Base-by-base conservation (phyloP, 2,329 filamentous ascomycete species). In the Nemania sp. region DNA sequence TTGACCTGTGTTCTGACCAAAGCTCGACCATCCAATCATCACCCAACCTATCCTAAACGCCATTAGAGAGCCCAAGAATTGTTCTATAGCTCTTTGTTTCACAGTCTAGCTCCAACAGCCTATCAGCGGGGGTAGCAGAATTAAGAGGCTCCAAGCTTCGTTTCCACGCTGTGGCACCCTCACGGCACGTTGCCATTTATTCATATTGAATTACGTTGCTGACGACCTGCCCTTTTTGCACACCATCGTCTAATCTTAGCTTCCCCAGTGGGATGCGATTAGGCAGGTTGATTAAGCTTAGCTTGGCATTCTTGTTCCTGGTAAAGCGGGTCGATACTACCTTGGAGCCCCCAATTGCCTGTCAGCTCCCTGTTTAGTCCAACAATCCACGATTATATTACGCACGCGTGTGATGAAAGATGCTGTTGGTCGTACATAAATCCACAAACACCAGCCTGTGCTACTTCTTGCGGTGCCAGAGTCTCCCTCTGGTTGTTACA, bases 311-410 rank as follows among this genome's bases (percentile, higher is more conserved):
- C 51, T 61, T 58, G 60, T 69, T 58, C 60, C 66, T 69, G 68
- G 41, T 69, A 65, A 67, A 69, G 67, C 62, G 69, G 64, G 55
- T 35, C 67, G 20, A 69, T 67, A 59, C 58, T 45, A 62, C 59
- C 18, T 51, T 66, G 41, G 13, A 59, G 15, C 58, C 45, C 29
- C 53, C 54, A 24, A 52, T 45, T 35, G 20, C 38, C n/a, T 54
- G 32, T 3, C 29, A 64, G 41, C 57, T 56, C 61, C 61, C 57
- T 56, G 24, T 32, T 62, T 56, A 22, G 57, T 47, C 35, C 24
- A 24, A 43, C 32, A 57, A n/a, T 22, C 56, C 22, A 58, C 27
- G 55, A 61, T 53, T n/a, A 15, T 13, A 41, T 41, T 41, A 41
- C 35, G 55, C 43, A 45, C 52, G 56, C 63, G 56, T 52, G 32